Percentiles rank a stretch among this genome's conserved stretches.
phyloP scores from a whole-genome alignment of 768 basidiomycete genomes.

The Tylopilus felleus region DNA sequence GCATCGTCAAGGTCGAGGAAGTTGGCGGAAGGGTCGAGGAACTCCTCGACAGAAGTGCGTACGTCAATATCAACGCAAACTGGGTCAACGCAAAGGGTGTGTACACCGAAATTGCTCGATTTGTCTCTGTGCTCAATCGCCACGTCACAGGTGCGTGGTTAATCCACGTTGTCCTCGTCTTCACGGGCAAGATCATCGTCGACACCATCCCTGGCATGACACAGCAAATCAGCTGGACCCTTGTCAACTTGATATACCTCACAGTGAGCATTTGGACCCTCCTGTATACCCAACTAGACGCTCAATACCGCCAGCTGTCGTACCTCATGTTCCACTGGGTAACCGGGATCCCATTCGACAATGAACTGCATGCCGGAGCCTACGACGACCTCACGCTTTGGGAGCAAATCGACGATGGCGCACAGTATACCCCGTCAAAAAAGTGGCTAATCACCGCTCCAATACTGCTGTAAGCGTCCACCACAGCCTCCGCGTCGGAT shows the following conservation, averaged over 20 bases:
- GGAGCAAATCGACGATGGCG: conserved; percentile 99
- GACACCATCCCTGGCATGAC: conserved; percentile 94
- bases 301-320: conserved; percentile 57
- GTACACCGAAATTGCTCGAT: conserved; percentile 4
- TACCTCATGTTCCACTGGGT: conserved; percentile 99
- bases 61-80: conserved; percentile 82
- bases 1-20: conserved; percentile 83
- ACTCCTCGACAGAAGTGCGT: conserved; percentile 73
- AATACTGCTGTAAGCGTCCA: conserved; percentile 69
- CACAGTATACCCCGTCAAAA: conserved; percentile 97
- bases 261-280: conserved; percentile 50
- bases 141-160: conserved; percentile 85
- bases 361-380: conserved; percentile 82
- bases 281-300: background rate
- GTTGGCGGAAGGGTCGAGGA: conserved; percentile 74
- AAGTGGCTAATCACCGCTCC: conserved; percentile 95
- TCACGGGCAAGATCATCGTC: conserved; percentile 85
- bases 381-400: conserved; percentile 97
- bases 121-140: conserved; percentile 1
- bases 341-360: conserved; percentile 94
- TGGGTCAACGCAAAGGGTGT: conserved; percentile 94
- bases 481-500: background rate
- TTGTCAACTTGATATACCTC: conserved; percentile 88
- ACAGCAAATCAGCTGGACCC: conserved; percentile 92
- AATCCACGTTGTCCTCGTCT: conserved; percentile 92